phyloP scores from a whole-genome alignment of 2,329 filamentous ascomycete genomes.

The Onygenales sp. region DNA sequence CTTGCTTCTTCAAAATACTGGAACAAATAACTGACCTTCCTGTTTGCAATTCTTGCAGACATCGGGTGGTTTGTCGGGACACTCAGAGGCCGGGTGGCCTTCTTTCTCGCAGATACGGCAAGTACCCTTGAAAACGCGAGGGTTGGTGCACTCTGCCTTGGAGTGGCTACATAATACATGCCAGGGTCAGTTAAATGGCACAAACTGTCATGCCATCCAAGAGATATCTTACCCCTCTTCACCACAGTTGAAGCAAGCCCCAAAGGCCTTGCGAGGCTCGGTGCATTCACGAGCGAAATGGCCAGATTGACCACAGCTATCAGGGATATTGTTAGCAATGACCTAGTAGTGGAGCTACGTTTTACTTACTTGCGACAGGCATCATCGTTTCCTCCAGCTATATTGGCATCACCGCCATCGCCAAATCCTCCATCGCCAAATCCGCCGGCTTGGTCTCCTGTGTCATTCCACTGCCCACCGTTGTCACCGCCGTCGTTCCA shows the following conservation, averaged over 20 bases:
- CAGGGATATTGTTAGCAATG: slow-evolving; percentile 4
- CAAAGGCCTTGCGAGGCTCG: slow-evolving; percentile 27
- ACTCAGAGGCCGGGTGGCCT: slow-evolving; percentile 36
- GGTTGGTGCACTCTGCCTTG: slow-evolving; percentile 37
- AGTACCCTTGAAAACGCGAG: slow-evolving; percentile 37
- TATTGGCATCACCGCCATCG: slow-evolving; percentile 1
- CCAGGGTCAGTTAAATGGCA: neutral
- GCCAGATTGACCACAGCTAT: slow-evolving; percentile 23
- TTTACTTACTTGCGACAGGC: slow-evolving; percentile 28
- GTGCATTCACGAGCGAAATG: slow-evolving; percentile 36
- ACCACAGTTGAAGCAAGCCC: slow-evolving; percentile 38
- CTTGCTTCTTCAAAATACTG: neutral
- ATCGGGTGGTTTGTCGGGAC: slow-evolving; percentile 33
- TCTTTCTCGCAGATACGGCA: slow-evolving; percentile 38
- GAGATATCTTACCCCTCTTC: slow-evolving; percentile 28
- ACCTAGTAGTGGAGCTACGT: neutral
- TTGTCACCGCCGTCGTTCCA: slow-evolving; percentile 7
- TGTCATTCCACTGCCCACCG: neutral
- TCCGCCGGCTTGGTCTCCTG: neutral
- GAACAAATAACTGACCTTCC: slow-evolving; percentile 28
- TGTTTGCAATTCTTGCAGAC: slow-evolving; percentile 39
- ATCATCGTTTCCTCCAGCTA: slow-evolving; percentile 14
- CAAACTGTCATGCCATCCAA: neutral
- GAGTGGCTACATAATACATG: slow-evolving; percentile 23
- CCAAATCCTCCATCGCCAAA: slow-evolving; percentile 1